phyloP scores from a whole-genome alignment of 176 grass and related monocot genomes.

The Triticum aestivum region IWGSC_CS_RefSeq_v2.1 NC_057809.1:108475645-108476144 shows the following conservation, averaged over 20 bases:
- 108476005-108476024: conserved; percentile 52
- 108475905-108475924: conserved; percentile 71
- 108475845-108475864: conserved; percentile 70
- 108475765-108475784: not conserved
- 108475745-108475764: conserved; percentile 29
- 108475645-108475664: conserved; percentile 23
- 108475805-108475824: conserved; percentile 12
- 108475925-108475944: conserved; percentile 58
- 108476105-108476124: conserved; percentile 88
- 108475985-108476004: conserved; percentile 74
- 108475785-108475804: conserved; percentile 9
- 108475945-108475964: conserved; percentile 40
- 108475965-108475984: conserved; percentile 51
- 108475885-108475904: conserved; percentile 87
- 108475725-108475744: not conserved
- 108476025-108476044: conserved; percentile 52
- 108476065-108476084: conserved; percentile 55
- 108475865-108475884: conserved; percentile 84
- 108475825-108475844: conserved; percentile 21
- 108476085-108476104: conserved; percentile 57
- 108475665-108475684: conserved; percentile 4
- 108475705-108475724: conserved; percentile 7
- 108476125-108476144: conserved; percentile 80
- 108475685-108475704: conserved; percentile 10
- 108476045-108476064: conserved; percentile 32